phyloP scores from a whole-genome alignment of 805 yeast genomes.

The Myxozyma sirexii region DNA sequence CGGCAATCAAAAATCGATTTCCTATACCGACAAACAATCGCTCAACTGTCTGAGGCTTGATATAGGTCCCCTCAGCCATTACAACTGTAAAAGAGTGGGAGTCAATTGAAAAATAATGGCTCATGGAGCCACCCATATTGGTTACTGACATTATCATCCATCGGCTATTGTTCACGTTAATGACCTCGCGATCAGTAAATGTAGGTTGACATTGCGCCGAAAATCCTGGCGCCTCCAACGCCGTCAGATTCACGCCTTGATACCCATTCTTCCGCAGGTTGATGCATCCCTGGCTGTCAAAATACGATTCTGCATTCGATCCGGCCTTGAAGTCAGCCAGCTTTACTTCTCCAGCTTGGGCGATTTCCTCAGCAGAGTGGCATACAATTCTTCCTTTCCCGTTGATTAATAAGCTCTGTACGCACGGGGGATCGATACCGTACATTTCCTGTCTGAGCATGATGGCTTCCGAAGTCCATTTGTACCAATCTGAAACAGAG shows the following conservation, averaged over 20 bases:
- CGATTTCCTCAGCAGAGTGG: neutral
- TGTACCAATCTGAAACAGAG: constrained; percentile 8
- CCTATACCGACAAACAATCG: constrained; percentile 6
- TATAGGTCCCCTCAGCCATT: constrained; percentile 5
- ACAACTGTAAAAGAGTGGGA: constrained; percentile 12
- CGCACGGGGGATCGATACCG: constrained; percentile 14
- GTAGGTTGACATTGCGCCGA: constrained; percentile 10
- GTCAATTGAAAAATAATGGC: constrained; percentile 8
- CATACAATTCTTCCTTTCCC: constrained; percentile 13
- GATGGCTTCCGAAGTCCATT: constrained; percentile 4
- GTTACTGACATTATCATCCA: constrained; percentile 6
- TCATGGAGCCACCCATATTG: constrained; percentile 9
- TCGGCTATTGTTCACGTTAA: neutral
- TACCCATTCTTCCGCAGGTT: neutral
- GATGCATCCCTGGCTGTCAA: constrained; percentile 6
- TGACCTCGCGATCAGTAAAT: constrained; percentile 6
- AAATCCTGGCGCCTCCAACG: constrained; percentile 10
- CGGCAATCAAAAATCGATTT: constrained; percentile 10
- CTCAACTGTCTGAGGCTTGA: constrained; percentile 12
- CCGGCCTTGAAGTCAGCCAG: neutral
- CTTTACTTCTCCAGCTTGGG: constrained; percentile 2
- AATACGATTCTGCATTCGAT: neutral
- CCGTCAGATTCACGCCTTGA: constrained; percentile 5
- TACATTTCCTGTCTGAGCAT: neutral
- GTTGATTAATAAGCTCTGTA: constrained; percentile 5